These are phyloP conservation scores for Metarhizium sp. DNA, from an alignment of 2,329 filamentous ascomycete genomes.

Conservation along the genomic window DNA sequence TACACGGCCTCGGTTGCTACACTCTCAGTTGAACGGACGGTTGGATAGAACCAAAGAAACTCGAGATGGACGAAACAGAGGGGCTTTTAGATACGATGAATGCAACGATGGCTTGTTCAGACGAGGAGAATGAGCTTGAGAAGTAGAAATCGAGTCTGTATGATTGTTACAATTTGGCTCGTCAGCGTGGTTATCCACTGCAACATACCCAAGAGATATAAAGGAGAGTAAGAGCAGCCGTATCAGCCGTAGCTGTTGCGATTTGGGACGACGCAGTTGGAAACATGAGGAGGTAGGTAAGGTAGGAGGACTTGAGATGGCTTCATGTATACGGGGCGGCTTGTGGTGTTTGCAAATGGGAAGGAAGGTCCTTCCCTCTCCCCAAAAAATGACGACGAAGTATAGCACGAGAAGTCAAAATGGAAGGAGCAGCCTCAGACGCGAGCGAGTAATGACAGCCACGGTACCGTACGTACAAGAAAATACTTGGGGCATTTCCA, in stretches of 20 bases:
- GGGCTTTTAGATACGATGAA: constrained; percentile 7
- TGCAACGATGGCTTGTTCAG: constrained; percentile 6
- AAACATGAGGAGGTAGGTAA: not conserved
- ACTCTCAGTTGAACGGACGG: constrained; percentile 12
- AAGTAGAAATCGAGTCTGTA: constrained; percentile 2
- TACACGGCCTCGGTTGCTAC: constrained; percentile 21
- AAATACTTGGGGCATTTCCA: not conserved
- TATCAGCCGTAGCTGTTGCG: not conserved
- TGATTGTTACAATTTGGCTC: not conserved
- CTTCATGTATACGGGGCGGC: not conserved
- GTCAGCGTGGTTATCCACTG: not conserved
- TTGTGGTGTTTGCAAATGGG: not conserved
- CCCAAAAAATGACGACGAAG: not conserved
- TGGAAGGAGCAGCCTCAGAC: not conserved
- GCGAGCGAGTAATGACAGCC: not conserved
- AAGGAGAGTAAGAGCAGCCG: constrained; percentile 3
- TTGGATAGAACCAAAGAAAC: constrained; percentile 3
- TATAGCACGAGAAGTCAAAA: not conserved
- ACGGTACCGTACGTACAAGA: not conserved
- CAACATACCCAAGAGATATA: constrained; percentile 1
- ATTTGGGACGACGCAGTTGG: no score
- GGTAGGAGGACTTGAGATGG: not conserved
- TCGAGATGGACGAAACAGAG: constrained; percentile 7
- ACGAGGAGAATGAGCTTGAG: constrained; percentile 4
- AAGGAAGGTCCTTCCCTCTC: not conserved